A percentile compares a stretch with the other conserved stretches of the same genome.
These are phyloP conservation scores for Tetrahymena thermophila DNA, from an alignment of 73 alveolate genomes.

Conservation along the genomic window DNA sequence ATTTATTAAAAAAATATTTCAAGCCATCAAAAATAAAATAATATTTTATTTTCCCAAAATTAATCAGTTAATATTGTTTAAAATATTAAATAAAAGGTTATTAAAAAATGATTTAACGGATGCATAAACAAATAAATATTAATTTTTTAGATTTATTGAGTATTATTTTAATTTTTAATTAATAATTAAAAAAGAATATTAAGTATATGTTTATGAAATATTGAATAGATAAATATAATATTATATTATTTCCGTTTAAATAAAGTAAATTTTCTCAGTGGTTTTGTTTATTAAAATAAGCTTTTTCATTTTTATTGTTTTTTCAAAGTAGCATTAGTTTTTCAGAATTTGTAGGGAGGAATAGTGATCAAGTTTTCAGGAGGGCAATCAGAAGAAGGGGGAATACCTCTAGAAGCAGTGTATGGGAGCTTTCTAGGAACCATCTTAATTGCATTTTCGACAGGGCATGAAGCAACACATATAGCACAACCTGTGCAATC, in stretches of 20 bases:
- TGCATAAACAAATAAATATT: no score
- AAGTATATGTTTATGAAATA: not conserved
- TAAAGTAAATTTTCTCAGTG: not conserved
- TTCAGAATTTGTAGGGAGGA: conserved; percentile 15
- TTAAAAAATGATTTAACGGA: no score
- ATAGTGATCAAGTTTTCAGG: conserved; percentile 10
- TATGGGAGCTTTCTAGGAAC: conserved; percentile 32
- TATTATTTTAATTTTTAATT: no score
- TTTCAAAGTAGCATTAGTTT: not conserved
- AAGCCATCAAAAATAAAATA: no score
- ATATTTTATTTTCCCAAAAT: no score
- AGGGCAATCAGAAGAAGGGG: conserved; percentile 40
- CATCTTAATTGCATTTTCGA: conserved; percentile 50
- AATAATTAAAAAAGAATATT: no score
- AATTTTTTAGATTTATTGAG: no score
- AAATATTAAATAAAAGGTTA: no score
- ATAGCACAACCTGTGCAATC: conserved; percentile 60
- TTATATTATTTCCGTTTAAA: not conserved
- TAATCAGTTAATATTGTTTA: no score
- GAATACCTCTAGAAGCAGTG: conserved; percentile 46
- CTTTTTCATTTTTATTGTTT: not conserved
- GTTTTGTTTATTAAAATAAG: no score
- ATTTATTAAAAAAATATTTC: no score
- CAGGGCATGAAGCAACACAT: conserved; percentile 60
- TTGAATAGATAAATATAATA: not conserved